A percentile compares a stretch with the other conserved stretches of the same genome.
These are phyloP conservation scores for Sordariomycetes sp. DNA, from an alignment of 2,329 filamentous ascomycete species.

Conservation along the genomic window DNA sequence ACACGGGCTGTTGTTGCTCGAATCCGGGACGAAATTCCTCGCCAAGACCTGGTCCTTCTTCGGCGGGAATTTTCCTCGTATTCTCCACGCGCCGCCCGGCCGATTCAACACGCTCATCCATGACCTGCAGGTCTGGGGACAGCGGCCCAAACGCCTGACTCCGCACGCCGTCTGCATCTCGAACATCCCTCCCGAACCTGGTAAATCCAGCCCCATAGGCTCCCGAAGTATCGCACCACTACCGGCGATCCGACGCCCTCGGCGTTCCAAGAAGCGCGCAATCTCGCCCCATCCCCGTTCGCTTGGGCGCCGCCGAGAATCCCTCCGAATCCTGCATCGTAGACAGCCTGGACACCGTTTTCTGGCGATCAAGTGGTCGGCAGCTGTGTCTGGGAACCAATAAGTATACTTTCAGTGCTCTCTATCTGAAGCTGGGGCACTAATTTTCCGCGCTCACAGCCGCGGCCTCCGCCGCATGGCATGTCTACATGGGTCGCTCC, in stretches of 20 bases:
- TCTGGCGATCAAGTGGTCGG: not conserved
- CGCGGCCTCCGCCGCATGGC: not conserved
- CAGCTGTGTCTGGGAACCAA: not conserved
- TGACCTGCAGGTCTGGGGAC: not conserved
- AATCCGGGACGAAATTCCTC: not conserved
- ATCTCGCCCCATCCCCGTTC: not conserved
- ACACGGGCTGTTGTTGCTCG: not conserved
- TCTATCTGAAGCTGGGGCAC: not conserved
- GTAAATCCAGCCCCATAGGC: not conserved
- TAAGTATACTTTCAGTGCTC: not conserved
- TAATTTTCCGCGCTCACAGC: not conserved
- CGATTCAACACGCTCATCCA: not conserved
- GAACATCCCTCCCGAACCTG: too few species aligned
- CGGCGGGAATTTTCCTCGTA: not conserved
- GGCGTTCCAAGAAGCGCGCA: not conserved
- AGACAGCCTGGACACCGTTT: not conserved
- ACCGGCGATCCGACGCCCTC: not conserved
- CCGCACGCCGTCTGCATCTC: not conserved
- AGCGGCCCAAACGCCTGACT: not conserved
- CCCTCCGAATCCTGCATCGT: not conserved
- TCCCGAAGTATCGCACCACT: not conserved
- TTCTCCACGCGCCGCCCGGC: not conserved
- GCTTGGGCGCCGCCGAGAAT: not conserved
- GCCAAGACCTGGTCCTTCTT: not conserved
- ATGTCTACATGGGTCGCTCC: not conserved